Evolutionary conservation across 164 flowering plant genomes (phyloP).

Genomic region (Tinospora cordifolia): DNA sequence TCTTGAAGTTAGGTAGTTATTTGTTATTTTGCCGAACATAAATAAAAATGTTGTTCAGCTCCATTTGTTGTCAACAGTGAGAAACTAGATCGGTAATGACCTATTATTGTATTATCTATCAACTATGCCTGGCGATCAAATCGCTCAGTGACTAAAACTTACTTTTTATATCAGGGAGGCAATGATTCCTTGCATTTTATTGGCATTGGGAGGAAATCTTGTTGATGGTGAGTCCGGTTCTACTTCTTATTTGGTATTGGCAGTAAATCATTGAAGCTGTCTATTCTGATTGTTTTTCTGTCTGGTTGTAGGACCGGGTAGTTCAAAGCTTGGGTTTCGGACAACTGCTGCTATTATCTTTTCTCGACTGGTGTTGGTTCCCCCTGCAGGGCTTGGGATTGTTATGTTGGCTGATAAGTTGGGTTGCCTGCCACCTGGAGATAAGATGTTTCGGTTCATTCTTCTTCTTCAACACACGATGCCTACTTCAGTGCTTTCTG

Average conservation of each 20-base stretch:
- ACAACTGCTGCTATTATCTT: slow-evolving; percentile 87
- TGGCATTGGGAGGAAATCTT: slow-evolving; percentile 95
- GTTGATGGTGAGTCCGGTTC: slow-evolving; percentile 57
- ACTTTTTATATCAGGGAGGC: slow-evolving; percentile 62
- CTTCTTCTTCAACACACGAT: slow-evolving; percentile 90
- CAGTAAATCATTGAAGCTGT: too few relatives aligned
- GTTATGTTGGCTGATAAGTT: slow-evolving; percentile 83
- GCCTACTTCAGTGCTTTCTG: slow-evolving; percentile 97
- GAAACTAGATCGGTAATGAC: neutral
- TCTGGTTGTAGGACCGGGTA: slow-evolving; percentile 70
- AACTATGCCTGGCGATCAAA: neutral
- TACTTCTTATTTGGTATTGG: neutral
- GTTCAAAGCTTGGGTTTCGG: slow-evolving; percentile 73
- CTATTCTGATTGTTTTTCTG: neutral
- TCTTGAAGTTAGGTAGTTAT: too few relatives aligned
- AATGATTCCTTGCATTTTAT: slow-evolving; percentile 90
- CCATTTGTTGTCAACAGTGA: neutral
- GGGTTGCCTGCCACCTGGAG: slow-evolving; percentile 80
- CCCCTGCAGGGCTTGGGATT: slow-evolving; percentile 83
- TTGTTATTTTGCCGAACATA: too few relatives aligned
- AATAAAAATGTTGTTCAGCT: too few relatives aligned
- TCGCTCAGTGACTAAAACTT: slow-evolving; percentile 7
- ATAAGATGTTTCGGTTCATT: slow-evolving; percentile 88
- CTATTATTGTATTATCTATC: neutral
- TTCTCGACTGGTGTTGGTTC: slow-evolving; percentile 75